These are phyloP conservation scores for Corymbia citriodora DNA, from an alignment of 441 rosid genomes.

Conservation along the genomic window DNA sequence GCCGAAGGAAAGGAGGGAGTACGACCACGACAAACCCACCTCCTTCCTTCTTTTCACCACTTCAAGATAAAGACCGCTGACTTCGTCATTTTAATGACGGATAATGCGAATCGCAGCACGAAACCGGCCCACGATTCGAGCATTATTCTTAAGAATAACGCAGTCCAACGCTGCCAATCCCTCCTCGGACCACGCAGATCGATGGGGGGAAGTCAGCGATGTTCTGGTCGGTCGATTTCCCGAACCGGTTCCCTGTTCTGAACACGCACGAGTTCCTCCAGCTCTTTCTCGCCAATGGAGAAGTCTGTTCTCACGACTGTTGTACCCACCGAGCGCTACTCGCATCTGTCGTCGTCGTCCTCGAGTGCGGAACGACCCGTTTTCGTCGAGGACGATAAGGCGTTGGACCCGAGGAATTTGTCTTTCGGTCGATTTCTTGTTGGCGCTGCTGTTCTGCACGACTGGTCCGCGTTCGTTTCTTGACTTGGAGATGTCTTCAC, in stretches of 20 bases:
- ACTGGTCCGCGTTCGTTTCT: background rate
- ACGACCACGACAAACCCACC: background rate
- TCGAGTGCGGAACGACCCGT: background rate
- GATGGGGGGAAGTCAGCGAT: background rate
- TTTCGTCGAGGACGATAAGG: background rate
- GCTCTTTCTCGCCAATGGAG: background rate
- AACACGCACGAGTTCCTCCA: background rate
- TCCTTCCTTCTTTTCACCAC: background rate
- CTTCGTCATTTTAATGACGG: background rate
- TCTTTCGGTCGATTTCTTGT: background rate
- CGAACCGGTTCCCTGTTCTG: background rate
- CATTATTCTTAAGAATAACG: background rate
- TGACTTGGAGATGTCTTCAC: background rate
- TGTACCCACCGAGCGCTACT: background rate
- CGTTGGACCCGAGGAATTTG: background rate
- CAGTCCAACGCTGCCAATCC: background rate
- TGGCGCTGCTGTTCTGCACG: background rate
- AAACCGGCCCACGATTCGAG: background rate
- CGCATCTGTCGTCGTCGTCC: background rate
- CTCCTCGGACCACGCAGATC: background rate
- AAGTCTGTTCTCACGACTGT: background rate
- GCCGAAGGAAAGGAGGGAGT: background rate
- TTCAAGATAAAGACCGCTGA: background rate
- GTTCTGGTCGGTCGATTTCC: background rate
- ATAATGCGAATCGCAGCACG: background rate